Evolutionary conservation across 768 basidiomycete genomes (phyloP).

Genomic region (Russula olivacea): DNA sequence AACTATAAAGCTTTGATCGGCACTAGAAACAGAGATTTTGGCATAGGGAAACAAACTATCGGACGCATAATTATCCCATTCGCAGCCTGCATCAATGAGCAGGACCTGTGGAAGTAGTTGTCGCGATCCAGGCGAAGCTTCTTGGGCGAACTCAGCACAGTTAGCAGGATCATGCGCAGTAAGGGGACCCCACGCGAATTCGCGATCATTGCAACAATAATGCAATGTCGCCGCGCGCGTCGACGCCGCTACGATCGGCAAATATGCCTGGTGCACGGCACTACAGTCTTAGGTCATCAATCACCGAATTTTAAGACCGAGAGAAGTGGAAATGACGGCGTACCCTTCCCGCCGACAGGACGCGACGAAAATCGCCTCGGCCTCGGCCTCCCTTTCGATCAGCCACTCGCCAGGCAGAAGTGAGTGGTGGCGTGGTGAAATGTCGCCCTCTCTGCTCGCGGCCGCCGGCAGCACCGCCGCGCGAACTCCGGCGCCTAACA

Average conservation of each 20-base stretch:
- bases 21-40: slow-evolving; percentile 19
- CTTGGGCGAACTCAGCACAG: slow-evolving; percentile 40
- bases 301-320: background rate
- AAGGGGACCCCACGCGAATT: slow-evolving; percentile 80
- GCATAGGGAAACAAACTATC: slow-evolving; percentile 42
- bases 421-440: slow-evolving; percentile 39
- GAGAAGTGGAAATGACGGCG: slow-evolving; percentile 27
- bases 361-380: slow-evolving; percentile 89
- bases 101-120: slow-evolving; percentile 62
- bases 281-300: slow-evolving; percentile 35
- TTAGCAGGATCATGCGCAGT: slow-evolving; percentile 50
- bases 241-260: slow-evolving; percentile 88
- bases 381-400: slow-evolving; percentile 88
- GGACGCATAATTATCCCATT: slow-evolving; percentile 66
- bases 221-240: slow-evolving; percentile 85
- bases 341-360: slow-evolving; percentile 86
- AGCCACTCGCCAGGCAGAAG: slow-evolving; percentile 77
- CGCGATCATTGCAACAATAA: slow-evolving; percentile 89
- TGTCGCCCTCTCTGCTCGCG: slow-evolving; percentile 31
- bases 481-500: slow-evolving; percentile 70
- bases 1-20: slow-evolving; percentile 32
- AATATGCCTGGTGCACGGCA: slow-evolving; percentile 81
- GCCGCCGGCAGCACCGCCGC: slow-evolving; percentile 17
- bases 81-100: slow-evolving; percentile 92
- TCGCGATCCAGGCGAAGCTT: slow-evolving; percentile 31